These are phyloP conservation scores for Phytopythium ostracodes DNA, from an alignment of 352 stramenopile species.

Conservation along the genomic window DNA sequence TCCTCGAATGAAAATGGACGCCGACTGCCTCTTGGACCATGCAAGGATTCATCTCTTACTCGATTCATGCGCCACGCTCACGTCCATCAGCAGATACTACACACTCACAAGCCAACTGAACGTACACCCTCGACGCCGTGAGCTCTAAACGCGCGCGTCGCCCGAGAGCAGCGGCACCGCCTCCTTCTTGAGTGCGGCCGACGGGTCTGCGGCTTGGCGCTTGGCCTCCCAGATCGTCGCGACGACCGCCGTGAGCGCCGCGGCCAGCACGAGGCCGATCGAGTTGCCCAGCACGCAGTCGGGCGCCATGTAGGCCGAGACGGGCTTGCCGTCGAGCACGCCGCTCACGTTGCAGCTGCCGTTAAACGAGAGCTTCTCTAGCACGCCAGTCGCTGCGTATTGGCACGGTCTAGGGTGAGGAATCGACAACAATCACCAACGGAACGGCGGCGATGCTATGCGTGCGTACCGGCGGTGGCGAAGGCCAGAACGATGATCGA, in stretches of 20 bases:
- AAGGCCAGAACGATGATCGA: slow-evolving; percentile 59
- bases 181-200: slow-evolving; percentile 23
- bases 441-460: too few relatives aligned
- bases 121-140: too few relatives aligned
- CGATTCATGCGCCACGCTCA: neutral
- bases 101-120: neutral
- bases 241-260: slow-evolving; percentile 37
- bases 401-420: neutral
- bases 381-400: slow-evolving; percentile 39
- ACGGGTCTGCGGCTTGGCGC: slow-evolving; percentile 15
- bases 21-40: neutral
- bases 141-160: slow-evolving; percentile 9
- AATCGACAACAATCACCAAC: neutral
- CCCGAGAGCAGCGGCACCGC: slow-evolving; percentile 35
- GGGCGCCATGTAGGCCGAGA: slow-evolving; percentile 66
- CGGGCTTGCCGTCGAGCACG: slow-evolving; percentile 46
- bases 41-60: neutral
- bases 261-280: slow-evolving; percentile 57
- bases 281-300: slow-evolving; percentile 77
- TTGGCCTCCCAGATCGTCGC: slow-evolving; percentile 55
- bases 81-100: neutral
- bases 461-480: slow-evolving; percentile 38
- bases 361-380: slow-evolving; percentile 87
- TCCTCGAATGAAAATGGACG: neutral
- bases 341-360: slow-evolving; percentile 79